Evolutionary conservation across 495 filamentous ascomycete species (phyloP), one percentile per base, ranked within the genome.

Genomic region (Hypomontagnella monticulosa): DNA sequence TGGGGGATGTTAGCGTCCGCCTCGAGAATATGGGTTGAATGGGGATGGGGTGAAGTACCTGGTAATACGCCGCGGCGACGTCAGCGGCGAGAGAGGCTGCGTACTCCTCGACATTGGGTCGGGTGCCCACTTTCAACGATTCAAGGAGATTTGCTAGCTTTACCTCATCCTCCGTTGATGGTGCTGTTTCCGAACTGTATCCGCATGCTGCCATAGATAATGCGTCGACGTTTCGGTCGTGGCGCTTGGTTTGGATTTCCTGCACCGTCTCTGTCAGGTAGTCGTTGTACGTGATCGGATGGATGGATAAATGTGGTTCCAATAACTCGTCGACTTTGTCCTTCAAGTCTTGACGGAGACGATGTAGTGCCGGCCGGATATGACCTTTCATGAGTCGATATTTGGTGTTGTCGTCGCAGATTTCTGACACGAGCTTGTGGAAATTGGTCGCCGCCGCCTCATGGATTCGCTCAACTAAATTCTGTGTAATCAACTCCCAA

Each of bases 271-370:
- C 73, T 0, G 80, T 81, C 44, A 79, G 83, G 53, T 85, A 78
- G 61, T 82, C 76, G 61, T 83, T 84, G 66, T 85, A 84, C 1
- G 82, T 85, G 57, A 85, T 85, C 3, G 76, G 75, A 48, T 80
- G 72, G 18, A 70, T 63, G n/a, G 61, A 69, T 12, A 66, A 27
- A 37, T 77, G 71, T 9, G 63, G 63, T 23, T 47, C 33, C 9
- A 78, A 48, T 15, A 80, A 46, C 15, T 69, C 63, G 19, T 68
- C 62, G 10, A 74, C 56, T 30, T 69, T 61, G 20, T 60, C 33
- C 50, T 69, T 62, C 18, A 71, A 47, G 33, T 58, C 63, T 54
- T 72, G 32, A 4, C 68, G 59, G 20, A 76, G 47, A 30, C 66
- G 30, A 40, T 74, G 61, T 33, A 81, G 47, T 19, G 64, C 69